phyloP scores from a whole-genome alignment of 148 eudicot species.

The Tetragonia tetragonoides region DNA sequence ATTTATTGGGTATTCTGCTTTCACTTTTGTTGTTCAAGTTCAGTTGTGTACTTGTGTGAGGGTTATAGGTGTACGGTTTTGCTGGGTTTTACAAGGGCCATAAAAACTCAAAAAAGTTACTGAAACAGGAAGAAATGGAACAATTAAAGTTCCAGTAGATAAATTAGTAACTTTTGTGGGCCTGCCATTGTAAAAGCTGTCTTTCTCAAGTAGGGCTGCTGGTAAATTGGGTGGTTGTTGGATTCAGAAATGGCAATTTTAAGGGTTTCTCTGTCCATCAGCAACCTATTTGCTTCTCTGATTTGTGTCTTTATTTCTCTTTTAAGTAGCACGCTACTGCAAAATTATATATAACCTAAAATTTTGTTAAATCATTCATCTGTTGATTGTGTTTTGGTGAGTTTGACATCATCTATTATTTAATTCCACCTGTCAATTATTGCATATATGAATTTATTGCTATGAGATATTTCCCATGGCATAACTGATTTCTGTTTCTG shows the following conservation, averaged over 20 bases:
- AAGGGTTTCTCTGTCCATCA: slow-evolving; percentile 32
- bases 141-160: slow-evolving; percentile 1
- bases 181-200: slow-evolving; percentile 45
- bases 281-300: slow-evolving; percentile 44
- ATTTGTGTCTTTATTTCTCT: slow-evolving; percentile 35
- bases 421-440: slow-evolving; percentile 24
- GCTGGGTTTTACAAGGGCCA: not conserved
- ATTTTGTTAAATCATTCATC: slow-evolving; percentile 7
- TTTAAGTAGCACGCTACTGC: slow-evolving; percentile 30
- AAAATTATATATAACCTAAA: slow-evolving; percentile 22
- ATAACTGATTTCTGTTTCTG: slow-evolving; percentile 37
- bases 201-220: slow-evolving; percentile 41
- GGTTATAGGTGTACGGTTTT: not conserved
- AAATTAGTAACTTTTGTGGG: slow-evolving; percentile 30
- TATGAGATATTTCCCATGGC: slow-evolving; percentile 53
- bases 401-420: slow-evolving; percentile 21
- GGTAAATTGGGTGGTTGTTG: slow-evolving; percentile 39
- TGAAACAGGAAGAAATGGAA: slow-evolving; percentile 7
- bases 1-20: not conserved
- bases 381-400: slow-evolving; percentile 1
- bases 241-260: slow-evolving; percentile 36
- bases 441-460: slow-evolving; percentile 27
- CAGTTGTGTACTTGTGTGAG: not conserved
- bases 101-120: slow-evolving; percentile 7
- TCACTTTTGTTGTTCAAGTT: slow-evolving; percentile 3